Conservation (phyloP, 2,329 filamentous ascomycete species). For the Pyricularia sp. region DNA sequence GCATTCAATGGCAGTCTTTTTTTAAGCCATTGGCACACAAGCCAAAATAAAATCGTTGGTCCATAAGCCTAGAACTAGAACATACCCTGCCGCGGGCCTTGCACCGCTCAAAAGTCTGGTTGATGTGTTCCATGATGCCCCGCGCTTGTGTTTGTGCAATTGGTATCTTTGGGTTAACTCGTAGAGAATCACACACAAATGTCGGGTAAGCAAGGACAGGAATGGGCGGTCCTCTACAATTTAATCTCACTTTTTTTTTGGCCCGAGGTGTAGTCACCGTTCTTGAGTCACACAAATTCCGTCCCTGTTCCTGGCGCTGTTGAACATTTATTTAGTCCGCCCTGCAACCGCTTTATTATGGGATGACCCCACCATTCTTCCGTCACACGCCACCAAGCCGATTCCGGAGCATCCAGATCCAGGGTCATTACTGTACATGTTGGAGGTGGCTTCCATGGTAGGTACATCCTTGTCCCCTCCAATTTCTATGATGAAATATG, state of each 20-base stretch:
- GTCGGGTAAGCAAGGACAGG: neutral
- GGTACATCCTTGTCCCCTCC: neutral
- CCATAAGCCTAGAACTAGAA: constrained; percentile 9
- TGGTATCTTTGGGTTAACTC: neutral
- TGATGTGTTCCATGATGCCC: constrained; percentile 44
- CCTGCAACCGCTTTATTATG: neutral
- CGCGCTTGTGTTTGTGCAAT: constrained; percentile 2
- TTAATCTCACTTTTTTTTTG: neutral
- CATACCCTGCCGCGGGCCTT: constrained; percentile 49
- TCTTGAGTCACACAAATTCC: neutral
- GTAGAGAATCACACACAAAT: neutral
- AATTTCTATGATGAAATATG: neutral
- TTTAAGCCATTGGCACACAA: neutral
- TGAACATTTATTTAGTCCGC: neutral
- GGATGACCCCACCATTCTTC: neutral
- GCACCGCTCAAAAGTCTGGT: constrained; percentile 50
- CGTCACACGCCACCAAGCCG: neutral
- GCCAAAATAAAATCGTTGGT: neutral
- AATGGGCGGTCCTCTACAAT: neutral
- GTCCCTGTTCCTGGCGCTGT: neutral
- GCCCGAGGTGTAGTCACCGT: neutral
- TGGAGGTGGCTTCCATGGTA: neutral
- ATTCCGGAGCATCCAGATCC: neutral
- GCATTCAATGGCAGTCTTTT: neutral
- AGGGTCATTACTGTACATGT: neutral